phyloP scores from a whole-genome alignment of 306 rosid genomes.

The Leucaena leucocephala region DNA sequence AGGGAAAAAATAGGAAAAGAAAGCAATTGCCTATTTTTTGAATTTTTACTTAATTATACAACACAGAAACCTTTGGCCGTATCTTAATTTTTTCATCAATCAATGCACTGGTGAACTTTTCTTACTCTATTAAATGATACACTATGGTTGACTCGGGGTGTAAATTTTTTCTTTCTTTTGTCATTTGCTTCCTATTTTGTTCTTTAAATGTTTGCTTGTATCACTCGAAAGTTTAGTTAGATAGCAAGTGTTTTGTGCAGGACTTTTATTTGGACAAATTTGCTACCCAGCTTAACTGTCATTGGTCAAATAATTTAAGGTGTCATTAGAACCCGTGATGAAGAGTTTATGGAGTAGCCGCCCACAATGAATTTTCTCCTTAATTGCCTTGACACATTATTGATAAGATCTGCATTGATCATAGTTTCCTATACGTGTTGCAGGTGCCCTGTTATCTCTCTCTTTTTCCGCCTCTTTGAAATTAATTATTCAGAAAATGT shows the following conservation, averaged over 20 bases:
- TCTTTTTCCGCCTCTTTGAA: background rate
- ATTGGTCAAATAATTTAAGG: background rate
- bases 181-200: too few species aligned
- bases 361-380: background rate
- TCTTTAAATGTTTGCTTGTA: background rate
- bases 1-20: background rate
- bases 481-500: background rate
- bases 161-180: background rate
- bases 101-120: background rate
- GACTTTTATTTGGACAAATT: too few species aligned
- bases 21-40: background rate
- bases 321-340: slow-evolving; percentile 12
- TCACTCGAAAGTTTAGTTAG: background rate
- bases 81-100: background rate
- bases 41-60: background rate
- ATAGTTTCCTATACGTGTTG: background rate
- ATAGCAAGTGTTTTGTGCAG: background rate
- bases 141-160: background rate
- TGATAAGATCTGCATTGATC: slow-evolving; percentile 17
- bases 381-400: background rate
- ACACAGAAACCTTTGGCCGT: background rate
- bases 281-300: background rate
- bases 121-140: background rate
- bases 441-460: background rate
- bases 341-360: background rate